Base-by-base conservation (phyloP, 768 basidiomycete species). In the Kondoa subrosea region DNA sequence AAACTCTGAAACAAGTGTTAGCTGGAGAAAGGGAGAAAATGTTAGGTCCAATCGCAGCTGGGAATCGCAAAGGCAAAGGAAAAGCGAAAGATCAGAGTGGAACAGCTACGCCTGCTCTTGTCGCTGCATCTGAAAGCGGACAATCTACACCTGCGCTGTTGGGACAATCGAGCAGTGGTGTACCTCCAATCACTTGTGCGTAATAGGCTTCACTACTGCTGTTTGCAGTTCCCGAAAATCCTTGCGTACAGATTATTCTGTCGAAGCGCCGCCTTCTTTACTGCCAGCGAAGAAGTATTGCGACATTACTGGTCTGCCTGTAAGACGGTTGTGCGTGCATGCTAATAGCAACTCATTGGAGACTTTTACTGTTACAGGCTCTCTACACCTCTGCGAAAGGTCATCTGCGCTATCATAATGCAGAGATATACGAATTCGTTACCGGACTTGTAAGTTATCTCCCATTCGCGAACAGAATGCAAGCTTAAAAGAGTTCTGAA, bases 241-340 rank as follows among this genome's bases (percentile, higher is more conserved):
- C 25, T 25, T 8, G 58, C 58, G 26, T 30, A 31, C 4, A 63
- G 61, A 63, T 32, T 30, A 31, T 17, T 63, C 61, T 16, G 30
- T 63, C 34, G 72, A 73, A 67, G 78, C 78, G 0, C 78, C 78
- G 3, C 79, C 79, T 1, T 77, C 76, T 0, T 70, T 79, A 1
- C 62, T 77, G 2, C 79, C 79, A 2, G 68, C 76, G 0, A 80
- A 79, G 70, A 79, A 79, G 65, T 80, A 79, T 71, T 80, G 79
- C 75, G 79, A 80, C 65, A 76, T 80, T 57, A 80, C 79, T 1
- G 79, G 79, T 0, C 75, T 80, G 15, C 75, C 76, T 61, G 77
- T 76, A 25, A 30, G 72, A 72, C 65, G 78, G 78, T 0, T 78
- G 77, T 3, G 78, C 78, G 1, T 77, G 75, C 0, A 63, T 77